Evolutionary conservation across 2,329 filamentous ascomycete species (phyloP), one percentile per base, ranked within the genome.

Genomic region (Byssoonygena ceratinophila): DNA sequence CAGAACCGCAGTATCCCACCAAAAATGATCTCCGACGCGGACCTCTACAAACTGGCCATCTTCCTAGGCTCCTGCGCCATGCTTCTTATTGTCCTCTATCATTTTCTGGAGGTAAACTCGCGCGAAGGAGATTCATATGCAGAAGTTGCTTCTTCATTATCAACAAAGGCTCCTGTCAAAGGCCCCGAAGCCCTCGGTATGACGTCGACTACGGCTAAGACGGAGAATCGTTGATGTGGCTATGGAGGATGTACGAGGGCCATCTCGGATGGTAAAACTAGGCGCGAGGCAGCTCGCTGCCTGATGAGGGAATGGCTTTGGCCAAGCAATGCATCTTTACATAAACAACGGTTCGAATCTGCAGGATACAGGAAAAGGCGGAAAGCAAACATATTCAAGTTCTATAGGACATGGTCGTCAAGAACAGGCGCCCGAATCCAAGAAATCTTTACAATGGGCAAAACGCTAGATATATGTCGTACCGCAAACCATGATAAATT

Each of bases 41-140:
- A 92, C 59, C 83, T 98, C 63, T 96, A 97, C 78, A 80, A 80
- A 57, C 81, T 98, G 27, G 90, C 92, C 69, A 83, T 97, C 68
- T 91, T 96, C 69, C 85, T 98, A 55, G 92, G 92, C 73, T 85
- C 83, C 52, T 80, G 83, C 37, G 82, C 91, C 58, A 91, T 97
- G 87, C 76, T 96, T 41, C 78, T 98, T 57, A 96, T 97, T 59
- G 82, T 98, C 27, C 72, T 94, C 25, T 97, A 98, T 72, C 89
- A 97, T 71, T 97, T 94, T 73, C 82, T 98, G 63, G 91, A 97
- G 69, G 80, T 95, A 74, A 97, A 98, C 66, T 81, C 87, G n/a
- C 76, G 78, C 59, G 78, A 83, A 54, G 71, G 74, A 39, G 59
- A 63, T 6, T 44, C 56, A 2, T 53, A 56, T n/a, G 5, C 11